A percentile compares a stretch with the other conserved stretches of the same genome.
Conservation (phyloP, 805 yeast species). For the Candida peoriensis region DNA sequence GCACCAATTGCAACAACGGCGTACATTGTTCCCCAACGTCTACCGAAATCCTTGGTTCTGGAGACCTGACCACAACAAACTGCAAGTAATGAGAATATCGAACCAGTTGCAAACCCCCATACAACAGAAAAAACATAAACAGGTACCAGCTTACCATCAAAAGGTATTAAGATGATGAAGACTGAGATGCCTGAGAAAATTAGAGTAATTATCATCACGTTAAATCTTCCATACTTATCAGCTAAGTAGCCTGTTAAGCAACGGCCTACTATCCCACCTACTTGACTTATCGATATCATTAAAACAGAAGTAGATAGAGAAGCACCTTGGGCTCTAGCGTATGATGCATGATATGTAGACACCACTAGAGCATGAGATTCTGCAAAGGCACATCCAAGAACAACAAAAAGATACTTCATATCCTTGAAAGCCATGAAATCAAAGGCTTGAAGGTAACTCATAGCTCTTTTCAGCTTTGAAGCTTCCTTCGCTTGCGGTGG, state of each 20-base stretch:
- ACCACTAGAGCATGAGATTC: constrained; percentile 41
- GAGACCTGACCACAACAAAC: constrained; percentile 57
- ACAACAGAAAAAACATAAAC: constrained; percentile 39
- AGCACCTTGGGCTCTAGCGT: constrained; percentile 42
- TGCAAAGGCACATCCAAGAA: constrained; percentile 40
- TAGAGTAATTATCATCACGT: constrained; percentile 38
- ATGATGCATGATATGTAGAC: constrained; percentile 46
- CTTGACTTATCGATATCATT: constrained; percentile 40
- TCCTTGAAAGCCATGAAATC: constrained; percentile 39
- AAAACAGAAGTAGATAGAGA: constrained; percentile 34
- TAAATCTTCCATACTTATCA: constrained; percentile 46
- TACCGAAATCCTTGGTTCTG: constrained; percentile 47
- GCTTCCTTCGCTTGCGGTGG: constrained; percentile 23
- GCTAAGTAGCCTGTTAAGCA: constrained; percentile 39
- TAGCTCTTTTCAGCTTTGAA: constrained; percentile 23
- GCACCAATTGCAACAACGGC: constrained; percentile 52
- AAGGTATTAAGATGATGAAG: constrained; percentile 34
- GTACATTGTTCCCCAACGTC: constrained; percentile 53
- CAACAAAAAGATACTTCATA: constrained; percentile 35
- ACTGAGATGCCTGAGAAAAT: constrained; percentile 26
- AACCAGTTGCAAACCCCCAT: constrained; percentile 51
- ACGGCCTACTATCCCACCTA: constrained; percentile 38
- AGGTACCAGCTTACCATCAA: constrained; percentile 29
- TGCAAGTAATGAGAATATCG: constrained; percentile 50
- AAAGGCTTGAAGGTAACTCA: constrained; percentile 24